A percentile compares a stretch with the other conserved stretches of the same genome.
These are phyloP conservation scores for Phymatotrichopsis omnivora DNA, from an alignment of 2,329 filamentous ascomycete genomes.

Conservation along the genomic window DNA sequence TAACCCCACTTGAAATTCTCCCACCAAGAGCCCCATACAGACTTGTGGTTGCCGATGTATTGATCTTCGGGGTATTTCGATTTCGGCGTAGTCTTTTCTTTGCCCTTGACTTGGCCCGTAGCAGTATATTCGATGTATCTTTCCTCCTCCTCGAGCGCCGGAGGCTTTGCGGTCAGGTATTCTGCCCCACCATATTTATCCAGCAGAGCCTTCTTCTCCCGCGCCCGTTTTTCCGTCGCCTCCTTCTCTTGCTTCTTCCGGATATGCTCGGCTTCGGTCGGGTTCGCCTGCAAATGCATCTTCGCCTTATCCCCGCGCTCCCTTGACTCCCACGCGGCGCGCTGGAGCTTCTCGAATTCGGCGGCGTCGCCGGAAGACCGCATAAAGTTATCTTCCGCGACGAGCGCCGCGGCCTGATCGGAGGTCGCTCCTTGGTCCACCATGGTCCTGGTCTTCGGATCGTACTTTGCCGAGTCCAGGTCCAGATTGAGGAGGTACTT, in stretches of 20 bases:
- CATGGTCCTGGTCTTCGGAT: constrained; percentile 89
- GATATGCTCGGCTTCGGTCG: constrained; percentile 77
- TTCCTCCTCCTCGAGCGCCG: constrained; percentile 62
- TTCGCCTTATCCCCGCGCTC: constrained; percentile 68
- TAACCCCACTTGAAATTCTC: constrained; percentile 91
- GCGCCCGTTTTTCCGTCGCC: constrained; percentile 48
- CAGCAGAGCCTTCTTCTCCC: constrained; percentile 55
- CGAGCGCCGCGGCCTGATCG: constrained; percentile 69
- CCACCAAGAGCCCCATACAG: constrained; percentile 98
- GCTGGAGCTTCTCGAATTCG: constrained; percentile 81
- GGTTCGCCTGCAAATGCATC: constrained; percentile 89
- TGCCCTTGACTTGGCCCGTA: constrained; percentile 78
- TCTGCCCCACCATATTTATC: constrained; percentile 74
- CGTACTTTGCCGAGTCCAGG: constrained; percentile 91
- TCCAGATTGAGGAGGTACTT: constrained; percentile 95
- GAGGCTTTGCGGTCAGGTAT: constrained; percentile 45
- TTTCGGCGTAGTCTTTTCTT: constrained; percentile 61
- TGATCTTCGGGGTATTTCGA: constrained; percentile 91
- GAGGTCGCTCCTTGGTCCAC: constrained; percentile 72
- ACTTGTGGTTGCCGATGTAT: constrained; percentile 78
- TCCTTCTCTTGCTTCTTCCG: constrained; percentile 57
- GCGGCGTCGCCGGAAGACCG: constrained; percentile 79
- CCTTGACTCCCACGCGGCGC: constrained; percentile 91
- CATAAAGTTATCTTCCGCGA: constrained; percentile 89
- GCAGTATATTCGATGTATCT: constrained; percentile 92